These are phyloP conservation scores for Globisporangium lucens DNA, from an alignment of 352 stramenopile species.

Conservation along the genomic window DNA sequence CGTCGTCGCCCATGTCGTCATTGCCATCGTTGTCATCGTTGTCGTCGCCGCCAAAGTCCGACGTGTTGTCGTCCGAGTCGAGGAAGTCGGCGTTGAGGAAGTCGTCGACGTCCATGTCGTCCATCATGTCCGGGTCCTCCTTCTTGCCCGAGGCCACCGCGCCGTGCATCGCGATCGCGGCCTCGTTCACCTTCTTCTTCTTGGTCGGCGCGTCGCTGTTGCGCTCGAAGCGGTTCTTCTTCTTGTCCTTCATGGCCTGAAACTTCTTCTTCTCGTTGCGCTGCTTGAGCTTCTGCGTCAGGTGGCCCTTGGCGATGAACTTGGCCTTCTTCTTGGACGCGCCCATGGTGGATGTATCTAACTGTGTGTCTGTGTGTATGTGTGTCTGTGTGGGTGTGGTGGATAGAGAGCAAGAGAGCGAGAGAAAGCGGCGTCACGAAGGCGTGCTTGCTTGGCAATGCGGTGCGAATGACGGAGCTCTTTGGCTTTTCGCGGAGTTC, in stretches of 20 bases:
- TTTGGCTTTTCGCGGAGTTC: conserved; percentile 13
- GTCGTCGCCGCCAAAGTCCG: conserved; percentile 21
- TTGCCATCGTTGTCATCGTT: conserved; percentile 25
- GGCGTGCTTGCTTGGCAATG: background rate
- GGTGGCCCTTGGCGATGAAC: conserved; percentile 82
- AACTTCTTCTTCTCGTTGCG: conserved; percentile 84
- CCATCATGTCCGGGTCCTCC: conserved; percentile 75
- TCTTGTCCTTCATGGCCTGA: conserved; percentile 75
- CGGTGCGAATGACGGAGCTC: background rate
- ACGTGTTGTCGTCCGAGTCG: conserved; percentile 50
- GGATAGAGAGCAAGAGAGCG: background rate
- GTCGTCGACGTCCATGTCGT: conserved; percentile 87
- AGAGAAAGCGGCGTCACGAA: background rate
- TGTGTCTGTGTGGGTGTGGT: background rate
- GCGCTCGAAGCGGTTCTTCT: conserved; percentile 62
- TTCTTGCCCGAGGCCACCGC: conserved; percentile 26
- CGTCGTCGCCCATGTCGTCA: conserved; percentile 43
- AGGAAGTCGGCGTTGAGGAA: conserved; percentile 84
- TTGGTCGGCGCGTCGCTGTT: conserved; percentile 60
- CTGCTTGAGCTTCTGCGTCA: conserved; percentile 80
- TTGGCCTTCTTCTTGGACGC: conserved; percentile 86
- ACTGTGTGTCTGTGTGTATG: background rate
- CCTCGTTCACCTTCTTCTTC: conserved; percentile 34
- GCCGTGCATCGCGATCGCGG: conserved; percentile 13
- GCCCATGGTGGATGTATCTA: conserved; percentile 34